Evolutionary conservation across 106 monocot genomes (phyloP), one percentile per base, ranked within the genome.

Genomic region (Acorus gramineus): DNA sequence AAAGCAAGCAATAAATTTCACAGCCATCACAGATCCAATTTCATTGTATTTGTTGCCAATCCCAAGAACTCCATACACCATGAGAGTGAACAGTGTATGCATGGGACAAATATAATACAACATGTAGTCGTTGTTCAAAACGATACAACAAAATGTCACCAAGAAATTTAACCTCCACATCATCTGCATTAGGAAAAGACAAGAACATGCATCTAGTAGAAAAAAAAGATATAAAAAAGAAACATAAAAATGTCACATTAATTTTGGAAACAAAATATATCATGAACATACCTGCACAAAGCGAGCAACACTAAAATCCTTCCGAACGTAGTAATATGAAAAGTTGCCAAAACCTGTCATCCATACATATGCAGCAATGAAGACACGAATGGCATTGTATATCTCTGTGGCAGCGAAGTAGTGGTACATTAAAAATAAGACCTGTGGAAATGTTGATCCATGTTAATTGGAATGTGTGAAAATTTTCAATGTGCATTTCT

Each of bases 331-430:
- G 55, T 93, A 93, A 61, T 89, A 93, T 47, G 93, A 93, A 73
- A 93, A 93, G 67, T 93, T 93, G 42, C 93, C 93, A 73, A 93
- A 93, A 47, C 93, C 93, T 69, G 93, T 93, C 93, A 93, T 93
- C 93, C 93, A 93, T 4, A 93, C 93, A 70, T 89, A 93, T 62
- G 81, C 74, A 78, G 93, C 93, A 75, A 93, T 93, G 64, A 93
- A 93, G 43, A 93, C 79, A 72, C 93, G 83, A 47, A 93, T 93
- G 42, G 93, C 93, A 71, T 93, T 93, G 75, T 93, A 93, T 58
- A 93, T 89, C 67, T 93, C 93, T 5, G 81, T 44, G 11, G 93
- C 93, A 75, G 89, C 89, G 56, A 93, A 93, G 65, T 93, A 93
- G 73, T 93, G 93, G 69, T 93, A 93, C 93, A 93, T 89, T 56